Percentiles rank a stretch among this genome's conserved stretches.
These are phyloP conservation scores for Colletotrichum tropicale DNA, from an alignment of 2,329 filamentous ascomycete genomes.

Conservation along the genomic window DNA sequence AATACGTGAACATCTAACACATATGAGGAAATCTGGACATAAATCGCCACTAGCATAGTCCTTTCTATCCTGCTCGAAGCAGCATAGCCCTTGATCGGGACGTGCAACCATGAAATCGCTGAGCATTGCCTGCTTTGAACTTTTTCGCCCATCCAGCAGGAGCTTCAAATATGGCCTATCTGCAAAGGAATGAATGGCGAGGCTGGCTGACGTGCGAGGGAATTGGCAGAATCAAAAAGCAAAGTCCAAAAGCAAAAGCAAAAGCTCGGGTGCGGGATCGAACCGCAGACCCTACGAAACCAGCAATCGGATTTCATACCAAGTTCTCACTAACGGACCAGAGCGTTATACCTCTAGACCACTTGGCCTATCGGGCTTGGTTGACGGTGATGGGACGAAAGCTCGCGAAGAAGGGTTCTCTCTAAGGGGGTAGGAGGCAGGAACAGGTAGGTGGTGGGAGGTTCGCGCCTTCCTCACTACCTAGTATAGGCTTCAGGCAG, in stretches of 20 bases:
- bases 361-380: background rate
- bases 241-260: background rate
- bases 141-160: background rate
- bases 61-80: too few relatives aligned
- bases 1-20: rapidly evolving
- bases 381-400: background rate
- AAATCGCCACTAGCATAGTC: rapidly evolving
- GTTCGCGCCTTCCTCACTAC: background rate
- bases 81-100: rapidly evolving
- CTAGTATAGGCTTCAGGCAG: background rate
- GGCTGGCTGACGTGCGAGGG: background rate
- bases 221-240: background rate
- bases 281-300: background rate
- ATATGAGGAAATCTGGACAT: rapidly evolving
- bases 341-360: background rate
- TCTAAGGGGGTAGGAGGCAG: rapidly evolving
- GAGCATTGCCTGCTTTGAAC: rapidly evolving
- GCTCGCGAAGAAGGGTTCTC: background rate
- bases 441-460: background rate
- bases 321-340: background rate
- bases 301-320: background rate
- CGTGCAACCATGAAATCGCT: background rate
- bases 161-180: background rate
- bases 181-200: background rate
- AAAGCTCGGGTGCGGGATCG: background rate